Evolutionary conservation across 768 basidiomycete genomes (phyloP), one percentile per base, ranked within the genome.

Genomic region (Panellus pusillus): DNA sequence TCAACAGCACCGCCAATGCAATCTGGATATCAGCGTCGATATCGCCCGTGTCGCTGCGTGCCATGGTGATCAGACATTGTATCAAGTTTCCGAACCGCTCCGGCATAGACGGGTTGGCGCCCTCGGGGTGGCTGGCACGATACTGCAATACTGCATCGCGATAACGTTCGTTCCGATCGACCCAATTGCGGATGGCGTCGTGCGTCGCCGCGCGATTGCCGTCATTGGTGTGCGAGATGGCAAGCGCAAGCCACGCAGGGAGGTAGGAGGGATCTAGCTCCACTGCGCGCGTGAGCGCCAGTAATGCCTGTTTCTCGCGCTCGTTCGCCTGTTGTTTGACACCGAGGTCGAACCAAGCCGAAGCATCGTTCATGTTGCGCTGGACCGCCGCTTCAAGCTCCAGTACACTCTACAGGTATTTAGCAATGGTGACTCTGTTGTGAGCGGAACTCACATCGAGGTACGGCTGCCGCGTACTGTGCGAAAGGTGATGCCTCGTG

Each of bases 241-340:
- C 87, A 15, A 98, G 78, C 13, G 94, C 95, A 43, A 99, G 84
- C 87, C 93, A 96, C 1, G 96, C 80, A 0, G 86, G 79, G 1
- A 90, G 75, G 61, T 88, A 81, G 3, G 78, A 66, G 3, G 93
- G 85, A 62, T 96, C 89, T 32, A 98, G 80, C 56, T 89, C 84
- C 46, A 93, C 73, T 9, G 93, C 87, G 50, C 86, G 87, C 44
- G 79, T 74, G 17, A 99, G 79, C 2, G 97, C 97, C 50, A 85
- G 79, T 38, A 98, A 80, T 4, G 97, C 97, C 62, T 92, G 87
- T 8, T 80, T 79, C 71, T 99, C 97, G 14, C 95, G 85, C 69
- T 99, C 97, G 67, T 95, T 97, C 71, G 97, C 95, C 69, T 99
- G 97, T 65, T 98, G 97, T 70, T 91, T 94, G 44, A 99, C 86